Conservation (phyloP, 805 yeast genomes). For the Trichomonascus vanleenenianus region DNA sequence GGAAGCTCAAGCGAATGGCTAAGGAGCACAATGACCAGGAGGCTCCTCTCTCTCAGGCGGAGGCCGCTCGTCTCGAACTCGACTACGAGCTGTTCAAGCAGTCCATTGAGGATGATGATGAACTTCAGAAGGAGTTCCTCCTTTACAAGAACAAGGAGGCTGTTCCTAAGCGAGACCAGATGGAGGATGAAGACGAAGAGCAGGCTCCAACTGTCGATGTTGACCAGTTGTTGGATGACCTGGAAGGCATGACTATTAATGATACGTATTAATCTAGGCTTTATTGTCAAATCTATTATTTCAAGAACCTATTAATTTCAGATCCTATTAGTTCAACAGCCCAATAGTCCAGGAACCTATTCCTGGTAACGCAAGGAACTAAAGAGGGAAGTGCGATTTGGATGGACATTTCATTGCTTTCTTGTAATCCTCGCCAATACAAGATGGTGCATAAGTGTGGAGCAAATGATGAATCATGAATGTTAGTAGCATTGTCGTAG, state of each 20-base stretch:
- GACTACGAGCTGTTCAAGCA: conserved; percentile 95
- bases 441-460: no score
- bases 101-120: conserved; percentile 95
- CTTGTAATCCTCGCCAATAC: no score
- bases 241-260: conserved; percentile 86
- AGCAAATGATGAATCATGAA: no score
- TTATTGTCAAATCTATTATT: no score
- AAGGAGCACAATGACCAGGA: conserved; percentile 57
- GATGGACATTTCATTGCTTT: no score
- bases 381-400: no score
- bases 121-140: conserved; percentile 84
- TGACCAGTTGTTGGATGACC: conserved; percentile 89
- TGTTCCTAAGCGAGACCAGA: conserved; percentile 19
- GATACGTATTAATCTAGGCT: conserved; percentile 4
- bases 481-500: no score
- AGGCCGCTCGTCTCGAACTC: conserved; percentile 83
- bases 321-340: no score
- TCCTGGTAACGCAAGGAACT: no score
- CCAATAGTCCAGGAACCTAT: no score
- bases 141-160: conserved; percentile 52
- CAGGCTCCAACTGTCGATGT: conserved; percentile 85
- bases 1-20: conserved; percentile 98
- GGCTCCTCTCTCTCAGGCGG: conserved; percentile 49
- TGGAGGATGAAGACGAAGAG: conserved; percentile 48
- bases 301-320: no score